Conservation (phyloP, 2,329 filamentous ascomycete species). For the Aspergillus proliferans region DNA sequence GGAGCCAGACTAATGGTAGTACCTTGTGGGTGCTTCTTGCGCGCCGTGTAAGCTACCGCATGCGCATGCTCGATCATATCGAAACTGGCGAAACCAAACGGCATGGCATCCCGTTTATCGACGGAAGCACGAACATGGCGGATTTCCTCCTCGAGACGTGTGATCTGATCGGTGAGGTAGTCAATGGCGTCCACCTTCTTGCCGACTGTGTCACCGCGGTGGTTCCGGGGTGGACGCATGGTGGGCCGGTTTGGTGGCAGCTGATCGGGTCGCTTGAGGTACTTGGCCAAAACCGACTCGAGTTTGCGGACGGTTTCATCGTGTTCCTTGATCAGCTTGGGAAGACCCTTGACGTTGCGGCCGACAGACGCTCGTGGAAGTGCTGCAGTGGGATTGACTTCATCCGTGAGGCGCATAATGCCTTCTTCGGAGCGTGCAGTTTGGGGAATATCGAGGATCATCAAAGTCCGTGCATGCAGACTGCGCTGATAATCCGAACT, state of each 20-base stretch:
- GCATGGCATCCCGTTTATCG: conserved; percentile 80
- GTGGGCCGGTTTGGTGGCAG: conserved; percentile 70
- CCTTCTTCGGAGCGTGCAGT: conserved; percentile 77
- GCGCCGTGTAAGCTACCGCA: conserved; percentile 72
- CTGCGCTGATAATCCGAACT: conserved; percentile 83
- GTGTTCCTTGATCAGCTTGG: conserved; percentile 77
- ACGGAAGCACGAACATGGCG: conserved; percentile 74
- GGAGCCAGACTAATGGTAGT: conserved; percentile 74
- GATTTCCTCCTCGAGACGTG: conserved; percentile 74
- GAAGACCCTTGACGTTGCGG: conserved; percentile 85
- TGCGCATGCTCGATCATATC: conserved; percentile 83
- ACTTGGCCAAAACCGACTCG: conserved; percentile 78
- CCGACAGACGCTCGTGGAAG: conserved; percentile 77
- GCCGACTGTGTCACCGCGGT: conserved; percentile 58
- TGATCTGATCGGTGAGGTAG: conserved; percentile 80
- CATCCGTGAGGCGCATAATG: conserved; percentile 74
- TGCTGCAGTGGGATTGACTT: conserved; percentile 69
- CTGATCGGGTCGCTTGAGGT: conserved; percentile 77
- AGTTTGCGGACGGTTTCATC: conserved; percentile 72
- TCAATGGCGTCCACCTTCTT: conserved; percentile 89
- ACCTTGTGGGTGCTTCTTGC: conserved; percentile 73
- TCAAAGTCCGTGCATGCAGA: conserved; percentile 64
- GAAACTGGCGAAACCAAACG: conserved; percentile 93
- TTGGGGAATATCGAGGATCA: conserved; percentile 76
- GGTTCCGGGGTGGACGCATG: conserved; percentile 74